phyloP scores from a whole-genome alignment of 306 rosid genomes.

The Malus fusca region DNA sequence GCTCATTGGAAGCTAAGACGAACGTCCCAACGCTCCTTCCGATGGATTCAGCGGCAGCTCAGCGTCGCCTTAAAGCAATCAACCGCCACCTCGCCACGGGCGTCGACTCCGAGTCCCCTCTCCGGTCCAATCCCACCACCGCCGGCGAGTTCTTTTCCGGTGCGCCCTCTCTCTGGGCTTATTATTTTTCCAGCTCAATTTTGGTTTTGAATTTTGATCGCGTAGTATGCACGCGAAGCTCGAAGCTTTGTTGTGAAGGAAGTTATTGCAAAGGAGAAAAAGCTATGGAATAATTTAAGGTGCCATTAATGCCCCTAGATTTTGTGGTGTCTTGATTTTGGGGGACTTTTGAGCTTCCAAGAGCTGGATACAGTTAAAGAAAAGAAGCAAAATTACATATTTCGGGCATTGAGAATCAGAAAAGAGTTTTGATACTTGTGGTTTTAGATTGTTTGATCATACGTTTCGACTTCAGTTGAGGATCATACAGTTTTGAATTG shows the following conservation, averaged over 20 bases:
- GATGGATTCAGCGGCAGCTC: conserved; percentile 66
- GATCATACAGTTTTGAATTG: not conserved
- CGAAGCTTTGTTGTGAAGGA: not conserved
- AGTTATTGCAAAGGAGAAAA: not conserved
- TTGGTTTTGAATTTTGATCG: not conserved
- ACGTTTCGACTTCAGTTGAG: not conserved
- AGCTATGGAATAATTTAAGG: not conserved
- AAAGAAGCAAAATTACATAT: not conserved
- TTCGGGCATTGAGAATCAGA: not conserved
- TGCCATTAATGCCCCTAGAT: not conserved
- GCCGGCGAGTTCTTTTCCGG: conserved; percentile 73
- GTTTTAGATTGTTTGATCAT: not conserved
- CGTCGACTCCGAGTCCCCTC: conserved; percentile 40
- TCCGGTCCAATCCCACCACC: conserved; percentile 50
- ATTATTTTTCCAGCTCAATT: not conserved
- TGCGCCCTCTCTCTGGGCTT: conserved; percentile 20
- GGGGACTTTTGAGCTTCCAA: not conserved
- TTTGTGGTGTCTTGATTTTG: not conserved
- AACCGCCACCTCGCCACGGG: conserved; percentile 43
- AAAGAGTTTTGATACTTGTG: not conserved
- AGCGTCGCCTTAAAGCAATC: conserved; percentile 68
- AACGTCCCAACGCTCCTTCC: not conserved
- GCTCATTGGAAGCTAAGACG: not conserved
- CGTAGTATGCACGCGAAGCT: not conserved
- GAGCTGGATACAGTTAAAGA: not conserved